These are phyloP conservation scores for Colletotrichum kahawae DNA, from an alignment of 2,329 filamentous ascomycete genomes.

Conservation along the genomic window DNA sequence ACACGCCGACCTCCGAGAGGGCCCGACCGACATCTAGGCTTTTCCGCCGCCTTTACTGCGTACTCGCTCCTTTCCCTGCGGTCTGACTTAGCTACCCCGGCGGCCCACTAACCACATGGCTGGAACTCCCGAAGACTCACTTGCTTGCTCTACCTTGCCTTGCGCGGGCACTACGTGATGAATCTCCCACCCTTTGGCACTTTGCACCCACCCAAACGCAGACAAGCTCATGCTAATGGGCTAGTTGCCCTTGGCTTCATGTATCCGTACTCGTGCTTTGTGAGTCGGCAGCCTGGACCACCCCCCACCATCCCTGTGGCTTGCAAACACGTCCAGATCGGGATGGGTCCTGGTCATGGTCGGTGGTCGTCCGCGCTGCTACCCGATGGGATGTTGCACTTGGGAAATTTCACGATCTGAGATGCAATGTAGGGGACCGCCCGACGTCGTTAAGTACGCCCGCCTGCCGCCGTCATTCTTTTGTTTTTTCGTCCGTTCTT, in stretches of 20 bases:
- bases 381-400: background rate
- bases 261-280: background rate
- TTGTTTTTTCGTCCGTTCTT: background rate
- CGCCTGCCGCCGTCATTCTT: background rate
- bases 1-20: conserved; percentile 7
- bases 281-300: background rate
- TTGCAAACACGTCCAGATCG: background rate
- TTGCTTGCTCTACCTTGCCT: background rate
- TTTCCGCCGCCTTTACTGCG: background rate
- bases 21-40: background rate
- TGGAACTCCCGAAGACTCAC: background rate
- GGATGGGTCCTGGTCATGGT: background rate
- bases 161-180: background rate
- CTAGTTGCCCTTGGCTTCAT: background rate
- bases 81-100: background rate
- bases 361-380: background rate
- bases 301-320: conserved; percentile 5
- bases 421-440: background rate
- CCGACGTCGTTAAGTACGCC: background rate
- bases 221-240: conserved; percentile 4
- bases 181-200: background rate
- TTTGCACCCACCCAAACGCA: background rate
- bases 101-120: background rate
- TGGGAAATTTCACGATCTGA: background rate
- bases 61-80: background rate